phyloP scores from a whole-genome alignment of 163 green algal genomes.

The Coccomyxa subellipsoidea region DNA sequence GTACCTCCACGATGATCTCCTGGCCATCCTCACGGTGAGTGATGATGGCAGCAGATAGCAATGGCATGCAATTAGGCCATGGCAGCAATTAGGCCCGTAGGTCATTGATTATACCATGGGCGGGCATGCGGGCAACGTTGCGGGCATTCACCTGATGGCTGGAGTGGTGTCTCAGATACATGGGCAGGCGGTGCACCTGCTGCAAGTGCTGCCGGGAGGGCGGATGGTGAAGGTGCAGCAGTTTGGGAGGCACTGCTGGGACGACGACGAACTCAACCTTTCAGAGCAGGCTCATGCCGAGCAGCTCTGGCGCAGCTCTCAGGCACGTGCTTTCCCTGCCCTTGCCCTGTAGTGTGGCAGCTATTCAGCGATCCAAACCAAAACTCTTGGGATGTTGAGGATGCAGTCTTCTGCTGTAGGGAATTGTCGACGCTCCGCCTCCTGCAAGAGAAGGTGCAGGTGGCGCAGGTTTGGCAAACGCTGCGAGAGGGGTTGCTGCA shows the following conservation, averaged over 20 bases:
- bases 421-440: no score
- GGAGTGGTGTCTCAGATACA: slow-evolving; percentile 16
- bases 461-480: no score
- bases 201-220: slow-evolving; percentile 3
- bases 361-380: no score
- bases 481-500: no score
- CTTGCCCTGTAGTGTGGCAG: no score
- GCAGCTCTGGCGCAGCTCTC: background rate
- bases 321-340: background rate
- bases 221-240: slow-evolving; percentile 7
- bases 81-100: no score
- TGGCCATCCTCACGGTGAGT: slow-evolving; percentile 15
- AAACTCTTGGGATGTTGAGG: no score
- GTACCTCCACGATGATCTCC: slow-evolving; percentile 6
- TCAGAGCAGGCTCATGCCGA: background rate
- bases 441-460: no score
- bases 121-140: no score
- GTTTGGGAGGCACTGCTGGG: slow-evolving; percentile 13
- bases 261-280: slow-evolving; percentile 13
- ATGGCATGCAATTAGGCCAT: background rate
- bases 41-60: background rate
- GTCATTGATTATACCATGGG: no score
- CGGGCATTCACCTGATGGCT: no score
- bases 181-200: slow-evolving; percentile 17
- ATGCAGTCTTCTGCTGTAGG: no score